Percentiles rank a stretch among this genome's conserved stretches.
Evolutionary conservation across 1,139 yeast species (phyloP).

Genomic region (Lodderomyces parapsilosis): DNA sequence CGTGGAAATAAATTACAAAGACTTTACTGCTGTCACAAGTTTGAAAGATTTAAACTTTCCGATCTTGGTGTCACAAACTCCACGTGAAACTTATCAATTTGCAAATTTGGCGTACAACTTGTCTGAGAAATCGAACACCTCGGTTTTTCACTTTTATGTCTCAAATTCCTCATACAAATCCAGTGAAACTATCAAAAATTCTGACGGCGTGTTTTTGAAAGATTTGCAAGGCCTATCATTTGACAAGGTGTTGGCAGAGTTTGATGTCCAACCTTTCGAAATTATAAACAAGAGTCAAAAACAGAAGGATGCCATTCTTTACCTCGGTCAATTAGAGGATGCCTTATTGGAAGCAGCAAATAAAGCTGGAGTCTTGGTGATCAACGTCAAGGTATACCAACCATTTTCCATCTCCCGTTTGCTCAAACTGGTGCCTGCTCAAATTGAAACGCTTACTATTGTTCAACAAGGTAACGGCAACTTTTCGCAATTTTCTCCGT

Average conservation of each 20-base stretch:
- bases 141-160: conserved; percentile 70
- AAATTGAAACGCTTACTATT: conserved; percentile 59
- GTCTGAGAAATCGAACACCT: conserved; percentile 45
- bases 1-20: conserved; percentile 55
- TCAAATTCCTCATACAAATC: conserved; percentile 20
- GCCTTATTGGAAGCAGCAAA: conserved; percentile 44
- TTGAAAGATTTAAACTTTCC: conserved; percentile 69
- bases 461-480: conserved; percentile 58
- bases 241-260: conserved; percentile 27
- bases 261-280: conserved; percentile 32
- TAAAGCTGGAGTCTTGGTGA: conserved; percentile 45
- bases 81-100: conserved; percentile 51
- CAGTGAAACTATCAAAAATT: conserved; percentile 16
- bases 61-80: conserved; percentile 61
- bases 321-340: conserved; percentile 57
- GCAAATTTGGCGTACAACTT: conserved; percentile 52
- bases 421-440: conserved; percentile 51
- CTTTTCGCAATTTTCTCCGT: conserved; percentile 52
- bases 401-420: conserved; percentile 64
- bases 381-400: conserved; percentile 63
- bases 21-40: conserved; percentile 65
- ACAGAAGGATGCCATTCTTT: conserved; percentile 54
- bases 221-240: conserved; percentile 19
- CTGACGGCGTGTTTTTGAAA: conserved; percentile 19
- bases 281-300: conserved; percentile 24